These are phyloP conservation scores for Apiospora malaysiana DNA, from an alignment of 2,329 filamentous ascomycete genomes.

Conservation along the genomic window DNA sequence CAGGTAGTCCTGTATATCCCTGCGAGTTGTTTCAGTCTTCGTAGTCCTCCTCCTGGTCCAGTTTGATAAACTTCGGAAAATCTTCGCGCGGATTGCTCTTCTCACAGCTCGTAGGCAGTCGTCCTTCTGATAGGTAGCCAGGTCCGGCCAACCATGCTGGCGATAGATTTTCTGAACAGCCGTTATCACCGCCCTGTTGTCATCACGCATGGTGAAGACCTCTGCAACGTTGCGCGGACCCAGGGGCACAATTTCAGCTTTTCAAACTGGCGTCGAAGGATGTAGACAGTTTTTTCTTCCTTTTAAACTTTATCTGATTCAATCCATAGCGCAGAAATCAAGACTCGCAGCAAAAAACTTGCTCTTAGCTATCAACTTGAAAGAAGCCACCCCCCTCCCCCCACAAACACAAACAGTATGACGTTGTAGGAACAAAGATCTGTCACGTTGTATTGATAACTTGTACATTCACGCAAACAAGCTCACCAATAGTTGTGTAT, in stretches of 20 bases:
- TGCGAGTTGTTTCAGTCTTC: not conserved
- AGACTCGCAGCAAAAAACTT: too few species aligned
- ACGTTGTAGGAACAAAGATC: too few species aligned
- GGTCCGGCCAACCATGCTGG: constrained; percentile 8
- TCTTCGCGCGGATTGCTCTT: not conserved
- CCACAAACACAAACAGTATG: too few species aligned
- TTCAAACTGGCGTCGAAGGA: not conserved
- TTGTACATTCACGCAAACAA: too few species aligned
- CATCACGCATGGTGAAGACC: not conserved
- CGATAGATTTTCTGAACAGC: not conserved
- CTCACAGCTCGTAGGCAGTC: constrained; percentile 6
- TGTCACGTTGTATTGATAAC: too few species aligned
- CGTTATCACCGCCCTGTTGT: not conserved
- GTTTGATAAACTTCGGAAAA: not conserved
- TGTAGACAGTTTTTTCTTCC: too few species aligned
- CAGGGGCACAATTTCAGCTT: not conserved
- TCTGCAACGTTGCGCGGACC: not conserved
- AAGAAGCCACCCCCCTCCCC: too few species aligned
- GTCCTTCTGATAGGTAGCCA: not conserved
- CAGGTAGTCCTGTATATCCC: too few species aligned
- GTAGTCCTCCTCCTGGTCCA: not conserved
- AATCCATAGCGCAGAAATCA: too few species aligned
- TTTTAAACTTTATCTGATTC: too few species aligned
- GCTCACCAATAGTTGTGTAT: too few species aligned
- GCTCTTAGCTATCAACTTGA: too few species aligned